Percentiles rank a stretch among this genome's conserved stretches.
Evolutionary conservation across 179 eudicot species (phyloP).

Genomic region (Dionaea muscipula): DNA sequence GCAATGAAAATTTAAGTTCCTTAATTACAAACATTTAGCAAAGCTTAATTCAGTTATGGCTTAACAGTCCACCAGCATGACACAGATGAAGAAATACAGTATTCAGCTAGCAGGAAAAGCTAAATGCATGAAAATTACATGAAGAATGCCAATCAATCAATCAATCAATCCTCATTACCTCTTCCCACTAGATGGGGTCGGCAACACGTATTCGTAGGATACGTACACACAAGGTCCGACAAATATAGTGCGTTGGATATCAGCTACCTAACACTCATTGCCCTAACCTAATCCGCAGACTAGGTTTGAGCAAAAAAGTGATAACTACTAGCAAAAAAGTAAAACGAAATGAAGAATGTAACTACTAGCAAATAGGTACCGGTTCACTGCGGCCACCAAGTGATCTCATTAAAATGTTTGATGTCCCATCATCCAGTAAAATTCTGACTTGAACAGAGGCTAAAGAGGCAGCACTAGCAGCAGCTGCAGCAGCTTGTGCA

Average conservation of each 20-base stretch:
- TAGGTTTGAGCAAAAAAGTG: neutral
- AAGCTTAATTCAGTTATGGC: too few species aligned
- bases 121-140: neutral
- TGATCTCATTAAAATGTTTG: constrained; percentile 83
- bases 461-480: constrained; percentile 78
- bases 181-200: too few species aligned
- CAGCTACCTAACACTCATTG: too few species aligned
- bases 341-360: neutral
- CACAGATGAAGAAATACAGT: neutral
- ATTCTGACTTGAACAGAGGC: constrained; percentile 92
- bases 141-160: too few species aligned
- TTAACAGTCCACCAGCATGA: too few species aligned
- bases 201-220: too few species aligned
- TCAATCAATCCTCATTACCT: too few species aligned
- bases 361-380: constrained; percentile 22
- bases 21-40: too few species aligned
- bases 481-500: constrained; percentile 82
- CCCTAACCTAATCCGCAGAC: too few species aligned
- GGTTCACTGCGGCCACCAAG: constrained; percentile 80
- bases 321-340: neutral
- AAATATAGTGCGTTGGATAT: too few species aligned
- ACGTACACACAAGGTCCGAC: too few species aligned
- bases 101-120: constrained; percentile 4
- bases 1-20: too few species aligned
- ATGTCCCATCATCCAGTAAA: constrained; percentile 90